phyloP scores from a whole-genome alignment of 2,329 filamentous ascomycete genomes.

The Fusarium compactum region DNA sequence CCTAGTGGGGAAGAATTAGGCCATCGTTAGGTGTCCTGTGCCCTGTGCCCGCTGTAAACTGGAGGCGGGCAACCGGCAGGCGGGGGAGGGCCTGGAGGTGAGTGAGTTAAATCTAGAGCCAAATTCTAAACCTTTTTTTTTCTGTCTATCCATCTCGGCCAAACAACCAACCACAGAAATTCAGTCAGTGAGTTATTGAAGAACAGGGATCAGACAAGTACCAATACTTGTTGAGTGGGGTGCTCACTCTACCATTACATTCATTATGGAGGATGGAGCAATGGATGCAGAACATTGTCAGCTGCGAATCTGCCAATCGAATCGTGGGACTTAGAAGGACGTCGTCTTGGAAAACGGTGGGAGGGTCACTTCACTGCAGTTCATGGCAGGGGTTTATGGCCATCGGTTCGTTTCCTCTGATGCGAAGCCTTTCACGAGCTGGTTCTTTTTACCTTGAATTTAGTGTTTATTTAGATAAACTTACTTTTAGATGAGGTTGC shows the following conservation, averaged over 20 bases:
- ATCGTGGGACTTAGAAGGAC: conserved; percentile 11
- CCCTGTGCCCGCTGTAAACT: conserved; percentile 7
- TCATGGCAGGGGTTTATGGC: conserved; percentile 16
- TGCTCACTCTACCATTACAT: conserved; percentile 6
- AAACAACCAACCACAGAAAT: background rate
- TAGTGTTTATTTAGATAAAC: background rate
- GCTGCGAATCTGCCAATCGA: conserved; percentile 21
- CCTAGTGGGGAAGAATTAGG: conserved; percentile 14
- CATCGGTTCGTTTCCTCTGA: conserved; percentile 15
- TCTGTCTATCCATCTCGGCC: background rate
- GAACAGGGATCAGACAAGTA: conserved; percentile 19
- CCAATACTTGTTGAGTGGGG: conserved; percentile 24
- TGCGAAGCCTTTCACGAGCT: conserved; percentile 20
- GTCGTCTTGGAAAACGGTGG: conserved; percentile 15
- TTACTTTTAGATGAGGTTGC: background rate
- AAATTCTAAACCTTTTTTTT: background rate
- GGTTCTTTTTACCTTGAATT: background rate
- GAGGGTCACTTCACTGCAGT: conserved; percentile 3
- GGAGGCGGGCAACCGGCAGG: conserved; percentile 7
- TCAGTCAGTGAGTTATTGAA: background rate
- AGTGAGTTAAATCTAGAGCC: conserved; percentile 8
- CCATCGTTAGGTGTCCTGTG: conserved; percentile 2
- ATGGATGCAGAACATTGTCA: conserved; percentile 38
- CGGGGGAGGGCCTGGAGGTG: conserved; percentile 18
- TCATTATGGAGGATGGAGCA: background rate